Percentiles rank a stretch among this genome's conserved stretches.
Evolutionary conservation across 305 asterid genomes (phyloP).

Genomic region (Solanum hybrid): DNA sequence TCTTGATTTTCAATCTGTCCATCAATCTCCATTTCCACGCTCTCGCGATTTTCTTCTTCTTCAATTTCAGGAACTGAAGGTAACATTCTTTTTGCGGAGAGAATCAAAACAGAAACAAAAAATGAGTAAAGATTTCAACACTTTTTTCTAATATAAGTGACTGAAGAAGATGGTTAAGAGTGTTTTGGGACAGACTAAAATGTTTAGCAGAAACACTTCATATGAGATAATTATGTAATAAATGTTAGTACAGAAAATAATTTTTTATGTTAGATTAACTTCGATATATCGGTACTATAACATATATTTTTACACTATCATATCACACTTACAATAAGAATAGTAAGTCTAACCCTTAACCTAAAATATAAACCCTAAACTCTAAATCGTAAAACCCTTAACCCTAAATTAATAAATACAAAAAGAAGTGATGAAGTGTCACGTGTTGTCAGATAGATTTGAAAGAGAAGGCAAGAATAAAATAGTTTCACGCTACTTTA

Average conservation of each 20-base stretch:
- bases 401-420: not conserved
- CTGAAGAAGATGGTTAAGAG: not conserved
- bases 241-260: no score
- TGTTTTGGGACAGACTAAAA: no score
- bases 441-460: not conserved
- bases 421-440: not conserved
- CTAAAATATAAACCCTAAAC: not conserved
- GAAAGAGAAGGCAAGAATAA: not conserved
- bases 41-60: not conserved
- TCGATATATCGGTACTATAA: not conserved
- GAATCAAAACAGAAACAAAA: not conserved
- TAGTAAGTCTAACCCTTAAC: not conserved
- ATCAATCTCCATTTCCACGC: not conserved
- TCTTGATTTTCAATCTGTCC: not conserved
- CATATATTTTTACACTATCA: not conserved
- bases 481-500: not conserved
- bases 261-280: no score
- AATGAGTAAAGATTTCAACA: not conserved
- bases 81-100: not conserved
- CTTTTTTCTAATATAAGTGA: not conserved
- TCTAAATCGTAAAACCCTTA: no score
- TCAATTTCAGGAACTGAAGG: not conserved
- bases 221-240: no score
- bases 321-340: no score
- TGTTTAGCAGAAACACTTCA: not conserved